Conservation (phyloP, 331 rosid species). For the Acacia pycnantha region DNA sequence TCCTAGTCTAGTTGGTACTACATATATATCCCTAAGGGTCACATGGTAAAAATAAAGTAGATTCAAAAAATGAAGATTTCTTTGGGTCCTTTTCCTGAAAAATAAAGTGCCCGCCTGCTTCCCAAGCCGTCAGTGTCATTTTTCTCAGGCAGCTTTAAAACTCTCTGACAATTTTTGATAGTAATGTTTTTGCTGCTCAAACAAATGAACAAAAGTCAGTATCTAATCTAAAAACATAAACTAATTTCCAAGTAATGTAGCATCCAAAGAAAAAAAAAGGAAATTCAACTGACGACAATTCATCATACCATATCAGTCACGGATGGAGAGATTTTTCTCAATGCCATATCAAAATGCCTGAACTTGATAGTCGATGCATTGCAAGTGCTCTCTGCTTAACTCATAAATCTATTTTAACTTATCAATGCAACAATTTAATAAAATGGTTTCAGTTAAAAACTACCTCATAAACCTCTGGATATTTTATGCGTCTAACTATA, state of each 20-base stretch:
- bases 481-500: slow-evolving; percentile 60
- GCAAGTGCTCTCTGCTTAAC: slow-evolving; percentile 14
- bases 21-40: too few relatives aligned
- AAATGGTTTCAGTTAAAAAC: not conserved
- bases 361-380: slow-evolving; percentile 40
- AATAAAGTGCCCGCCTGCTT: too few relatives aligned
- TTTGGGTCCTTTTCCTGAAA: too few relatives aligned
- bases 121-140: too few relatives aligned
- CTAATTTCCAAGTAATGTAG: too few relatives aligned
- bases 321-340: slow-evolving; percentile 55
- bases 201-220: not conserved
- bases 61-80: too few relatives aligned
- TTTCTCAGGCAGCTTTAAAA: slow-evolving; percentile 44
- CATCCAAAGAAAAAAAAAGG: not conserved
- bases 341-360: slow-evolving; percentile 62
- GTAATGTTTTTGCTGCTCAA: slow-evolving; percentile 53
- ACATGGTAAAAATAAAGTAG: too few relatives aligned
- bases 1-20: too few relatives aligned
- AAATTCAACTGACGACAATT: not conserved
- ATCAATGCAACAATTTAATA: not conserved
- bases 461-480: slow-evolving; percentile 78
- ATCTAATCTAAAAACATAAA: too few relatives aligned
- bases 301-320: slow-evolving; percentile 58
- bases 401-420: not conserved
- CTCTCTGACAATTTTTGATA: slow-evolving; percentile 48